Conservation (phyloP, 2,329 filamentous ascomycete species). For the Pseudogymnoascus sp. region DNA sequence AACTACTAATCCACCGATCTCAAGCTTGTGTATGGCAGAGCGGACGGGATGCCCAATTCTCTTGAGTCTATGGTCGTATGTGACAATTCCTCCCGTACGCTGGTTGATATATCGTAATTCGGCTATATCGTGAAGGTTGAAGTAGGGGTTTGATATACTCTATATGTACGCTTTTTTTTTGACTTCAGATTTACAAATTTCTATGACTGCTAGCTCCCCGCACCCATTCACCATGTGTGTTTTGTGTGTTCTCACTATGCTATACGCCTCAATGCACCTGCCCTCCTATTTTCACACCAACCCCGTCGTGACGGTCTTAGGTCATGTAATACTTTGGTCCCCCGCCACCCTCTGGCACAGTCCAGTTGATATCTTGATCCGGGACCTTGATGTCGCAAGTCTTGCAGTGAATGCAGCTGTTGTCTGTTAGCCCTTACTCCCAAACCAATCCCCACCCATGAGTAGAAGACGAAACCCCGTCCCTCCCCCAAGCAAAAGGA, state of each 20-base stretch:
- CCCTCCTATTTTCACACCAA: background rate
- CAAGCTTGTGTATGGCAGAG: no score
- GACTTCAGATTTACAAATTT: background rate
- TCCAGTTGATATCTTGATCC: slow-evolving; percentile 94
- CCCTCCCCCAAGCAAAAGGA: background rate
- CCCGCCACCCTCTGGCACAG: slow-evolving; percentile 85
- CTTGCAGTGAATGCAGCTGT: slow-evolving; percentile 96
- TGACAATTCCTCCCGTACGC: no score
- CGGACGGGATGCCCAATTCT: no score
- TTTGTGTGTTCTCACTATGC: background rate
- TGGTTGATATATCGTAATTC: no score
- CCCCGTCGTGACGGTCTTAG: slow-evolving; percentile 14
- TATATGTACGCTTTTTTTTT: background rate
- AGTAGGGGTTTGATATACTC: no score
- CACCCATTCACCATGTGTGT: background rate
- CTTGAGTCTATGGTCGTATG: no score
- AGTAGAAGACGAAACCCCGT: no score
- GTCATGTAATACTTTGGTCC: slow-evolving; percentile 65
- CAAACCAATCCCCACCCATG: no score
- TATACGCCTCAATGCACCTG: background rate
- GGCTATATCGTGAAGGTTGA: no score
- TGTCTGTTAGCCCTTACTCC: slow-evolving; percentile 27
- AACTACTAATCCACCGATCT: no score
- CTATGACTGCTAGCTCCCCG: background rate
- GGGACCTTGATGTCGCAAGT: slow-evolving; percentile 99